Conservation (phyloP, 345 rosid genomes). For the Euphorbia lathyris region DNA sequence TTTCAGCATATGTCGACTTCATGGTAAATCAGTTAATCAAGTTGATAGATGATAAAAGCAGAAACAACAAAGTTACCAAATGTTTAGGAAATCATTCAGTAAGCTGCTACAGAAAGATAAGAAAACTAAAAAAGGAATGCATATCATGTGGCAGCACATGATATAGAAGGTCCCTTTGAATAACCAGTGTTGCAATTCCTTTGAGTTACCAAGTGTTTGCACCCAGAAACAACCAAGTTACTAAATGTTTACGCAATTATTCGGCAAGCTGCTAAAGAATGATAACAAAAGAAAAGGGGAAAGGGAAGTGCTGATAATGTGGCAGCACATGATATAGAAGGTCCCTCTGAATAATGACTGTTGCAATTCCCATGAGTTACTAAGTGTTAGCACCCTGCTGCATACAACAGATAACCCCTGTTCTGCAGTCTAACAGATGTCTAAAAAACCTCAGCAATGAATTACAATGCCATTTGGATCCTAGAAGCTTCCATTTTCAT, state of each 20-base stretch:
- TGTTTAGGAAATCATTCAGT: neutral
- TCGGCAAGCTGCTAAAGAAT: neutral
- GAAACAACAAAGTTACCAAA: neutral
- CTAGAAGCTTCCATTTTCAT: neutral
- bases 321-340: neutral
- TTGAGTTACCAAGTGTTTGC: neutral
- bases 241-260: neutral
- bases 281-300: neutral
- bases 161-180: neutral
- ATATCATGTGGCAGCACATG: neutral
- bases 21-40: neutral
- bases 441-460: neutral
- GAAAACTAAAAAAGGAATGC: neutral
- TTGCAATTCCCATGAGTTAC: neutral
- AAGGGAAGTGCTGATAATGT: no score
- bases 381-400: neutral
- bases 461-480: neutral
- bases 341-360: neutral
- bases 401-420: neutral
- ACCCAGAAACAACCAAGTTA: neutral
- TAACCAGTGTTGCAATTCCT: neutral
- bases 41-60: neutral
- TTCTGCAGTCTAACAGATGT: neutral
- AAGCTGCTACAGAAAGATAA: neutral
- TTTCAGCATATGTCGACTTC: conserved; percentile 3